Evolutionary conservation across 2,329 filamentous ascomycete genomes (phyloP).

Genomic region (Sporothrix mexicana): DNA sequence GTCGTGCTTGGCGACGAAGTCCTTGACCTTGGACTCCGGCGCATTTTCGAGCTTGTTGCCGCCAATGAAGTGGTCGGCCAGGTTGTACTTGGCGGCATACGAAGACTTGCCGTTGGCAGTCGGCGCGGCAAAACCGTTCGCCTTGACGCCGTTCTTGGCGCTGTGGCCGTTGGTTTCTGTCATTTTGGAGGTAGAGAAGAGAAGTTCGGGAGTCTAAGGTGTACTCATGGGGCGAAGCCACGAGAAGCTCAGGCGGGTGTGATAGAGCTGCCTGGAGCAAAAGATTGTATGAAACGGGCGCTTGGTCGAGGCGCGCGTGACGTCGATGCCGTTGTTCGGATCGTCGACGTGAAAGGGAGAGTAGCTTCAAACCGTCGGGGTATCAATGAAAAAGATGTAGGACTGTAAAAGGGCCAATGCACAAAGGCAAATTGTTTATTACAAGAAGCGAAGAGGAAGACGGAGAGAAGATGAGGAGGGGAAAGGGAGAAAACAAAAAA

Average conservation of each 20-base stretch:
- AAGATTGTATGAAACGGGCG: neutral
- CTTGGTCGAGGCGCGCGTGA: constrained; percentile 20
- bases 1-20: constrained; percentile 87
- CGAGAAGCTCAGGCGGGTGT: constrained; percentile 8
- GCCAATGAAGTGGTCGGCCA: constrained; percentile 95
- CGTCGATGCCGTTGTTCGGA: constrained; percentile 3
- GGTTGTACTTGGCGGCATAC: constrained; percentile 79
- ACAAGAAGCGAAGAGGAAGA: constrained; percentile 26
- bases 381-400: constrained; percentile 32
- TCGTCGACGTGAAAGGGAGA: neutral
- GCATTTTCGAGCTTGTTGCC: constrained; percentile 87
- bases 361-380: constrained; percentile 29
- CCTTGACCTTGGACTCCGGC: constrained; percentile 85
- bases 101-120: constrained; percentile 65
- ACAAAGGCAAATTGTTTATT: constrained; percentile 27
- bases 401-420: constrained; percentile 22
- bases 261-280: neutral
- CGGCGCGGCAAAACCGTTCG: constrained; percentile 55
- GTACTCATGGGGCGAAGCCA: constrained; percentile 20
- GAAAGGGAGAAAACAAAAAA: constrained; percentile 12
- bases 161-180: constrained; percentile 53
- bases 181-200: constrained; percentile 48
- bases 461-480: constrained; percentile 12
- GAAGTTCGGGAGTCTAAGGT: neutral
- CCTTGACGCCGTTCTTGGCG: constrained; percentile 46